Percentiles rank a stretch among this genome's conserved stretches.
These are phyloP conservation scores for Ceriops tagal DNA, from an alignment of 345 rosid genomes.

Conservation along the genomic window DNA sequence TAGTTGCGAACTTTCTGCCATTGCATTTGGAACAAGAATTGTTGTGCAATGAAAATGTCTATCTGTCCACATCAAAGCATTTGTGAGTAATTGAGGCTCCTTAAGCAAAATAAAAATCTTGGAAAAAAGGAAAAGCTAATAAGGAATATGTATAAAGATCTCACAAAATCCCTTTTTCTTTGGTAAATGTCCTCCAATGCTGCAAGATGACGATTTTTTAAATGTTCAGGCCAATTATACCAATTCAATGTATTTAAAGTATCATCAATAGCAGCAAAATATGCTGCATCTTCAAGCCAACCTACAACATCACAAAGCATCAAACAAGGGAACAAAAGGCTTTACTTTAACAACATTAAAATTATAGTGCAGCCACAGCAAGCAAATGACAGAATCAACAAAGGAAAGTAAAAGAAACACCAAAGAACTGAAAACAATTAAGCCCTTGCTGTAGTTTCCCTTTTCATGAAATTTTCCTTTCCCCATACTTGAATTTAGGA, in stretches of 20 bases:
- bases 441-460: too few relatives aligned
- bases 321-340: neutral
- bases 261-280: slow-evolving; percentile 86
- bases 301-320: slow-evolving; percentile 39
- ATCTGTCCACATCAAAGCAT: slow-evolving; percentile 48
- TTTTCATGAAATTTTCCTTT: too few relatives aligned
- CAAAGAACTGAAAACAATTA: too few relatives aligned
- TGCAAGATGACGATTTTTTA: slow-evolving; percentile 73
- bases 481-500: too few relatives aligned
- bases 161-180: slow-evolving; percentile 74
- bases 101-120: neutral
- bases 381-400: neutral
- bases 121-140: slow-evolving; percentile 5
- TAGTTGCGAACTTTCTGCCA: slow-evolving; percentile 80
- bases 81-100: slow-evolving; percentile 14
- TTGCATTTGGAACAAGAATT: slow-evolving; percentile 91
- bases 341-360: neutral
- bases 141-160: slow-evolving; percentile 26
- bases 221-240: slow-evolving; percentile 86
- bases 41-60: slow-evolving; percentile 79
- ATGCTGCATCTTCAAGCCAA: slow-evolving; percentile 98
- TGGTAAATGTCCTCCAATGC: slow-evolving; percentile 83
- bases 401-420: neutral
- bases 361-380: neutral
- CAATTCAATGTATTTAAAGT: slow-evolving; percentile 56